Evolutionary conservation across 371 early-diverging fungal genomes (phyloP), one percentile per base, ranked within the genome.

Genomic region (Smittium culicis): DNA sequence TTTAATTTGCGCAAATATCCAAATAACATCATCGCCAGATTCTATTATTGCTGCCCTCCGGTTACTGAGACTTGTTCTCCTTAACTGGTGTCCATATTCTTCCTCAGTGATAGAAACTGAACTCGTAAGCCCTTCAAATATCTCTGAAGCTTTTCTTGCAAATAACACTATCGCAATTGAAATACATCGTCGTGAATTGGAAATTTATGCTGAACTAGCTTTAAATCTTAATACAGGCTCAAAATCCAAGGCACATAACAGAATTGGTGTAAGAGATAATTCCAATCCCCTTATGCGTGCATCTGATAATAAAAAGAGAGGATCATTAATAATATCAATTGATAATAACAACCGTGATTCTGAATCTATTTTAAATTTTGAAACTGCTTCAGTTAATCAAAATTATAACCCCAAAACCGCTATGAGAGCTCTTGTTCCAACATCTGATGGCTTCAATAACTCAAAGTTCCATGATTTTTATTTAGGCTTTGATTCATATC

Each of bases 11-110:
- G 83, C 85, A 16, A 83, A 88, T 28, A 80, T 90, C 34, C 81
- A 86, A 69, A 86, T 87, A 1, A 64, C 78, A 3, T 82, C 80
- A 14, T 88, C 88, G 0, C 83, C 82, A 55, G 80, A 86, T 1
- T 85, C 89, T 0, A 90, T 93, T 8, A 87, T 89, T 64, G 87
- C 89, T 1, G 88, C 93, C 0, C 77, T 94, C 31, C 88, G 87
- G 68, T 75, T 96, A 17, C 79, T 94, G 35, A 84, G 86, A 28
- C 84, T 86, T 0, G 68, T 93, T 16, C 82, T 96, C 57, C 77
- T 80, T 5, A 78, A 83, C 16, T 92, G 94, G 70, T 88, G 88
- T 72, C 82, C 82, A 54, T 87, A 85, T 68, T 81, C 91, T 2
- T 78, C 89, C 32, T 80, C 79, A 61, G 69, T 93, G 29, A 74